These are phyloP conservation scores for Penicillium simplicissimum DNA, from an alignment of 495 filamentous ascomycete species.

Conservation along the genomic window DNA sequence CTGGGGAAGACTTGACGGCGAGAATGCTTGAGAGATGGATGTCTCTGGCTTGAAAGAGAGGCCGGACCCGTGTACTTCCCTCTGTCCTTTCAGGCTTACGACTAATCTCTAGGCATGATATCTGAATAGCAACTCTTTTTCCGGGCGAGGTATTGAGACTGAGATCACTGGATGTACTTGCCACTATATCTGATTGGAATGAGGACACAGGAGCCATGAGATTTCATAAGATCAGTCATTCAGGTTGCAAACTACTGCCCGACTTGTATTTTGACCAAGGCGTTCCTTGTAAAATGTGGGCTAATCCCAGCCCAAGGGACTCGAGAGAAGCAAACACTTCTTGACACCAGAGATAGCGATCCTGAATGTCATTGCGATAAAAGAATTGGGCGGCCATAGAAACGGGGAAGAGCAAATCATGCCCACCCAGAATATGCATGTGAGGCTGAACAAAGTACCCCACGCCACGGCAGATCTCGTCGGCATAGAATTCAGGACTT, in stretches of 20 bases:
- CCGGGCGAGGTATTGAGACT: not conserved
- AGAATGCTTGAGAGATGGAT: not conserved
- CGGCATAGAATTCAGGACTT: constrained; percentile 8
- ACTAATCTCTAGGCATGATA: not conserved
- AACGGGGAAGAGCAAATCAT: constrained; percentile 20
- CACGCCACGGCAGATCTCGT: constrained; percentile 20
- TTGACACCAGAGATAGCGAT: constrained; percentile 21
- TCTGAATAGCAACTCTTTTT: not conserved
- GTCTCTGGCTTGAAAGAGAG: not conserved
- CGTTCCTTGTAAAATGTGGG: constrained; percentile 16
- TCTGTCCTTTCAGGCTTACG: no score
- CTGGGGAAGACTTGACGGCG: not conserved
- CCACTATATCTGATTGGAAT: not conserved
- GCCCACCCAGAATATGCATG: constrained; percentile 23
- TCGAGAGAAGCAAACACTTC: constrained; percentile 18
- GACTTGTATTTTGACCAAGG: constrained; percentile 21
- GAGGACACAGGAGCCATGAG: no score
- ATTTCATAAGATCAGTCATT: not conserved
- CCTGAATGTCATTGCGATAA: constrained; percentile 13
- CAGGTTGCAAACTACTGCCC: not conserved
- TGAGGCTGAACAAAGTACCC: constrained; percentile 22
- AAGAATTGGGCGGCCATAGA: constrained; percentile 20
- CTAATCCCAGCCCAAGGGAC: constrained; percentile 10
- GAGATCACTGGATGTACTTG: not conserved
- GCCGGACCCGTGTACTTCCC: no score